These are phyloP conservation scores for Aureobasidium uvarum DNA, from an alignment of 2,329 filamentous ascomycete species.

Conservation along the genomic window DNA sequence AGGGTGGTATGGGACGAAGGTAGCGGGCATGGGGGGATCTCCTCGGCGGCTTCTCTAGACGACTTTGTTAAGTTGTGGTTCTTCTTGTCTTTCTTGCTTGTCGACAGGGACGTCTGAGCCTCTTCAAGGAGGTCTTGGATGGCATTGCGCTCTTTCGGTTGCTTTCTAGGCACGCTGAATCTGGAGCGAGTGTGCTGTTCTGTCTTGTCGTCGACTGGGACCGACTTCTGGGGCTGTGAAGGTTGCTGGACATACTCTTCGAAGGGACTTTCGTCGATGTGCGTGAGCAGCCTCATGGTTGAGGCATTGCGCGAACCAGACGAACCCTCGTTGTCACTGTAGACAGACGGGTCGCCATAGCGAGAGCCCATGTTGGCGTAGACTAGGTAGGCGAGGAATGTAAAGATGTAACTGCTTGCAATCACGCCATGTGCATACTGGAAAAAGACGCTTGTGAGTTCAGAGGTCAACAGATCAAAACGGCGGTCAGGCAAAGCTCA, in stretches of 20 bases:
- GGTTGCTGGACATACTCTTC: slow-evolving; percentile 42
- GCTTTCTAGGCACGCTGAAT: slow-evolving; percentile 33
- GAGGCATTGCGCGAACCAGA: slow-evolving; percentile 43
- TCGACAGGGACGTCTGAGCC: slow-evolving; percentile 18
- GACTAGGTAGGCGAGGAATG: slow-evolving; percentile 16
- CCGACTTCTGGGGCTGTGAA: slow-evolving; percentile 15
- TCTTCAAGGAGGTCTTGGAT: slow-evolving; percentile 20
- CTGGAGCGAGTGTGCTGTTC: slow-evolving; percentile 5
- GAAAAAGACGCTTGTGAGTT: slow-evolving; percentile 18
- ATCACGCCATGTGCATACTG: slow-evolving; percentile 12
- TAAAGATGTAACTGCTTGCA: slow-evolving; percentile 3
- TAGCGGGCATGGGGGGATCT: slow-evolving; percentile 27
- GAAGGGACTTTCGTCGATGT: slow-evolving; percentile 45
- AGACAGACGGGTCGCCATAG: slow-evolving; percentile 47
- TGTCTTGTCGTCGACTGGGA: slow-evolving; percentile 15
- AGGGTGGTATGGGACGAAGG: slow-evolving; percentile 39
- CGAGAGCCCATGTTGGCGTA: slow-evolving; percentile 24
- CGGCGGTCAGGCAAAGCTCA: not conserved
- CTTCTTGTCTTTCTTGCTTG: not conserved
- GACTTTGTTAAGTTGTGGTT: slow-evolving; percentile 27
- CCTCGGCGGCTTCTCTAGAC: slow-evolving; percentile 28
- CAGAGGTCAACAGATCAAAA: slow-evolving; percentile 9
- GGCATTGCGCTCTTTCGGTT: slow-evolving; percentile 31
- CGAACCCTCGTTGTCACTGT: slow-evolving; percentile 42
- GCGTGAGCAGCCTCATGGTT: slow-evolving; percentile 53